Evolutionary conservation across 805 yeast genomes (phyloP).

Genomic region (Pichia sporocuriosa): DNA sequence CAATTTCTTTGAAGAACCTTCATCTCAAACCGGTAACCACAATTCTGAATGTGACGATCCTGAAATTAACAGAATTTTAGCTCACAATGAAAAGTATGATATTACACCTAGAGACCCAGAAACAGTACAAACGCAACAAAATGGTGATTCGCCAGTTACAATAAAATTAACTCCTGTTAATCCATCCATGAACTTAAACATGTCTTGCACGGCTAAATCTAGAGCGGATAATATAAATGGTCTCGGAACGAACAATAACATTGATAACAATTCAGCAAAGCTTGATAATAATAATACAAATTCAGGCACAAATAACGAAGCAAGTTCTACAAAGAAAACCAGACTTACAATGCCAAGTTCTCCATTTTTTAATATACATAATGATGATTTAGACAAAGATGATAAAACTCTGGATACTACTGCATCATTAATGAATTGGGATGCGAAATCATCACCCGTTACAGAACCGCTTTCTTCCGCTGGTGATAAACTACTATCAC

Average conservation of each 20-base stretch:
- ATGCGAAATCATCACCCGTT: constrained; percentile 23
- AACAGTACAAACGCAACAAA: constrained; percentile 23
- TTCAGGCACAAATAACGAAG: not conserved
- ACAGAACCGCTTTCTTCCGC: constrained; percentile 20
- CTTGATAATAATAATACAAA: not conserved
- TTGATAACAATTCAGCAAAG: not conserved
- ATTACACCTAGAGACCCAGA: constrained; percentile 29
- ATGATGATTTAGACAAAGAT: constrained; percentile 11
- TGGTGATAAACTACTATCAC: not conserved
- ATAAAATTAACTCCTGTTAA: constrained; percentile 1
- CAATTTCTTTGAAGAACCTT: constrained; percentile 19
- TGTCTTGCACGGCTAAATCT: not conserved
- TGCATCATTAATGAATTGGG: constrained; percentile 20
- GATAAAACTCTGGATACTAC: constrained; percentile 20
- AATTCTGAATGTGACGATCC: constrained; percentile 18
- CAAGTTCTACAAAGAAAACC: not conserved
- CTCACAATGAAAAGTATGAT: constrained; percentile 18
- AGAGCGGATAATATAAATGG: too few species aligned
- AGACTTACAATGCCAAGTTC: constrained; percentile 28
- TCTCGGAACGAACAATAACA: too few species aligned
- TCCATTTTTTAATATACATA: constrained; percentile 23
- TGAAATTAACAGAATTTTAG: constrained; percentile 22
- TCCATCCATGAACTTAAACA: not conserved
- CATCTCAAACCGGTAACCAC: not conserved
- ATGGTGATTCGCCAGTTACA: constrained; percentile 11